phyloP scores from a whole-genome alignment of 768 basidiomycete genomes.

The Rhodotorula toruloides region DNA sequence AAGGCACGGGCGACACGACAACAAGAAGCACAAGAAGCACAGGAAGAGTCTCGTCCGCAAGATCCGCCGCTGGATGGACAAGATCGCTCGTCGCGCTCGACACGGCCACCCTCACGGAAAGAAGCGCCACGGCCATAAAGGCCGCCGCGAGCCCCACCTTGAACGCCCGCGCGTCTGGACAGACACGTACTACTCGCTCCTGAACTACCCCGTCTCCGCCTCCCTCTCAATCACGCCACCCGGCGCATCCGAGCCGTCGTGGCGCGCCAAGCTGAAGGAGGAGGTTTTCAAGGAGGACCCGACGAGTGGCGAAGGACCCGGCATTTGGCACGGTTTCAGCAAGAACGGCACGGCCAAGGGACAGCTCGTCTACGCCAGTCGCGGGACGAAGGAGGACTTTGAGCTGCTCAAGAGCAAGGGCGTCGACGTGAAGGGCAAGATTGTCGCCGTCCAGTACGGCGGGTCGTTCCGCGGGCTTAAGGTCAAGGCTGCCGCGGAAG shows the following conservation, averaged over 20 bases:
- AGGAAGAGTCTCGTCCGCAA: not conserved
- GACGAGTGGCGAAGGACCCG: constrained; percentile 66
- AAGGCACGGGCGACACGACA: not conserved
- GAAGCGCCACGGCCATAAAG: constrained; percentile 48
- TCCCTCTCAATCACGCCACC: constrained; percentile 8
- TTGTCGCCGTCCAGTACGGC: constrained; percentile 68
- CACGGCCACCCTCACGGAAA: not conserved
- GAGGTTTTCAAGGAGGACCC: constrained; percentile 66
- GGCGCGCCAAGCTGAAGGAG: constrained; percentile 64
- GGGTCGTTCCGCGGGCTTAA: constrained; percentile 77
- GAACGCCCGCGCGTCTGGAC: constrained; percentile 62
- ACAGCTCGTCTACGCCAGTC: constrained; percentile 60
- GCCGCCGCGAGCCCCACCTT: constrained; percentile 51
- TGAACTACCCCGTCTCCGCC: constrained; percentile 21
- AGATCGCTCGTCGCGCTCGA: not conserved
- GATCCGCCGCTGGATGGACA: not conserved
- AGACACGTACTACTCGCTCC: constrained; percentile 75
- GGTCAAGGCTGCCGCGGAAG: constrained; percentile 62
- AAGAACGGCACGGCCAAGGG: constrained; percentile 63
- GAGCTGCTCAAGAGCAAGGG: constrained; percentile 60
- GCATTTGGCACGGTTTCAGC: constrained; percentile 82
- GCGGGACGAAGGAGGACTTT: constrained; percentile 69
- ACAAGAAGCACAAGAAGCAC: not conserved
- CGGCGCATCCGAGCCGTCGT: not conserved
- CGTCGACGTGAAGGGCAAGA: constrained; percentile 66